A percentile compares a stretch with the other conserved stretches of the same genome.
Evolutionary conservation across 768 basidiomycete genomes (phyloP).

Genomic region (Termitomyces sp.): DNA sequence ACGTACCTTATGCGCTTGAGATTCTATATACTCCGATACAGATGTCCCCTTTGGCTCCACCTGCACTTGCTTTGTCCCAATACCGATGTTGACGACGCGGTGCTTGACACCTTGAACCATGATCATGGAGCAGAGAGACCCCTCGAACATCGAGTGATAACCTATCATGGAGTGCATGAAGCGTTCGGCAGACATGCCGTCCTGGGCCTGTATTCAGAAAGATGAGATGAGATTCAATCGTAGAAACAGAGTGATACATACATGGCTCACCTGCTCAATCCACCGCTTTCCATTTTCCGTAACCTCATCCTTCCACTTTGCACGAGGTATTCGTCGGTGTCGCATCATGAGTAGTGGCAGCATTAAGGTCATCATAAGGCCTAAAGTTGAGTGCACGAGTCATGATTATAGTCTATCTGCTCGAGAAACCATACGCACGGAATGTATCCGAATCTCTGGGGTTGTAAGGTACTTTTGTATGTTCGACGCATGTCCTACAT

Average conservation of each 20-base stretch:
- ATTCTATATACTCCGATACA: conserved; percentile 64
- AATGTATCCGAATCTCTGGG: conserved; percentile 59
- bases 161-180: conserved; percentile 74
- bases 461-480: conserved; percentile 48
- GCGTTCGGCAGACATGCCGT: conserved; percentile 59
- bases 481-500: conserved; percentile 54
- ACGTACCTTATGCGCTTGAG: conserved; percentile 68
- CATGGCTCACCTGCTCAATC: conserved; percentile 64
- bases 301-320: conserved; percentile 65
- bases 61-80: conserved; percentile 67
- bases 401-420: neutral
- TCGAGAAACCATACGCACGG: conserved; percentile 40
- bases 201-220: conserved; percentile 35
- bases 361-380: conserved; percentile 67
- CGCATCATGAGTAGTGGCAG: conserved; percentile 83
- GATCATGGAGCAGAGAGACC: conserved; percentile 75
- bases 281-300: conserved; percentile 68
- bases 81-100: conserved; percentile 76
- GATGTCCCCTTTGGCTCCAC: conserved; percentile 58
- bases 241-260: neutral
- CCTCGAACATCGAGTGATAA: conserved; percentile 66
- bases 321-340: conserved; percentile 70
- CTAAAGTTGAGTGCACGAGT: conserved; percentile 26
- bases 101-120: conserved; percentile 76
- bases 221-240: conserved; percentile 8